Evolutionary conservation across 768 basidiomycete genomes (phyloP).

Genomic region (Scleroderma citrinum): DNA sequence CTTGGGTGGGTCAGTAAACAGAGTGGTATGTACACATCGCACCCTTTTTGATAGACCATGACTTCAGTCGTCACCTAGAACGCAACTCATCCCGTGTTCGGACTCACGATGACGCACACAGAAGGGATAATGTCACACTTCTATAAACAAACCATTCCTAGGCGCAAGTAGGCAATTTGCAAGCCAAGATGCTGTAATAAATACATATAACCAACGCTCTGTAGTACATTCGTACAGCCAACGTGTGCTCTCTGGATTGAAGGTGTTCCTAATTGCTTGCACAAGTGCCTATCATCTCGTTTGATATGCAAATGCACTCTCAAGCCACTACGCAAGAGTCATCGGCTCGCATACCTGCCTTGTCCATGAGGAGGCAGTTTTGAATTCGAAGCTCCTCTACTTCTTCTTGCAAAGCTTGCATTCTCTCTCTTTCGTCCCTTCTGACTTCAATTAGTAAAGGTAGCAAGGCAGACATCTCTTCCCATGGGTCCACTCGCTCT

Average conservation of each 20-base stretch:
- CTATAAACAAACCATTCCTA: constrained; percentile 53
- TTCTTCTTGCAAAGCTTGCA: constrained; percentile 35
- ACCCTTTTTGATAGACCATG: background rate
- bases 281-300: background rate
- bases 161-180: constrained; percentile 12
- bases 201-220: too few species aligned
- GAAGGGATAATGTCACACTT: constrained; percentile 68
- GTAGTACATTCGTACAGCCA: too few species aligned
- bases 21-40: constrained; percentile 43
- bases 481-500: constrained; percentile 35
- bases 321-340: constrained; percentile 29
- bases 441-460: constrained; percentile 41
- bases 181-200: background rate
- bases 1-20: constrained; percentile 57
- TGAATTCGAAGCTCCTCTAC: constrained; percentile 46
- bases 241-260: too few species aligned
- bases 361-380: constrained; percentile 39
- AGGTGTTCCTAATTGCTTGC: background rate
- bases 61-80: constrained; percentile 43
- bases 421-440: constrained; percentile 37
- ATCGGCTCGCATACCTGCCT: constrained; percentile 10
- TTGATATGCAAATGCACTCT: background rate
- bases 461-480: constrained; percentile 35
- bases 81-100: constrained; percentile 76
- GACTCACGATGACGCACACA: constrained; percentile 63